Evolutionary conservation across 2,329 filamentous ascomycete species (phyloP).

Genomic region (Ploettnerulaceae sp.): DNA sequence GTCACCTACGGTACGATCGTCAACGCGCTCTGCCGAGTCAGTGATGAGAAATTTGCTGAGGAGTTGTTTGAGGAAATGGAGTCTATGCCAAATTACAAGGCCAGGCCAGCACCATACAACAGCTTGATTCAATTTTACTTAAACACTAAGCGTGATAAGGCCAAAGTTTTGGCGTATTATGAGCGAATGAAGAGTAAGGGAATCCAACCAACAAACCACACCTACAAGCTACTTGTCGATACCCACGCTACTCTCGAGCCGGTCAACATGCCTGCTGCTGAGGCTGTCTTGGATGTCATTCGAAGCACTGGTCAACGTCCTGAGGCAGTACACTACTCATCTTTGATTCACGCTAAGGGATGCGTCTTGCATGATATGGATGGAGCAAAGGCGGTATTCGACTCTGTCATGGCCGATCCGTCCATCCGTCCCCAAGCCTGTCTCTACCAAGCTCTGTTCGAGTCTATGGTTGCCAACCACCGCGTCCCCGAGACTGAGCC

Average conservation of each 20-base stretch:
- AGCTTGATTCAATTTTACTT: constrained; percentile 99
- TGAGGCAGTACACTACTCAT: constrained; percentile 92
- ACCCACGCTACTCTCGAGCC: constrained; percentile 92
- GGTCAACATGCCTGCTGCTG: constrained; percentile 80
- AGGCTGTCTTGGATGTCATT: constrained; percentile 76
- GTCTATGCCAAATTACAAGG: constrained; percentile 97
- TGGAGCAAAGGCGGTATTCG: constrained; percentile 76
- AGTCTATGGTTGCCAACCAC: constrained; percentile 95
- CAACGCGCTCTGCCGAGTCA: constrained; percentile 94
- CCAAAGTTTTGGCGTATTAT: constrained; percentile 91
- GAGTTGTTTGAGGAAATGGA: constrained; percentile 99
- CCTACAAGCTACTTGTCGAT: constrained; percentile 95
- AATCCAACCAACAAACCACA: constrained; percentile 90
- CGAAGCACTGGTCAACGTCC: constrained; percentile 67
- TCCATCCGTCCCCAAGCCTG: constrained; percentile 72
- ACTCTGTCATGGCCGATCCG: constrained; percentile 66
- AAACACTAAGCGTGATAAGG: constrained; percentile 91
- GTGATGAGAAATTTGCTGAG: constrained; percentile 95
- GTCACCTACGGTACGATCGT: constrained; percentile 98
- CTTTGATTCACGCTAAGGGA: constrained; percentile 90
- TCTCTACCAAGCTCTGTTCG: constrained; percentile 94
- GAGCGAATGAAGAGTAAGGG: constrained; percentile 85
- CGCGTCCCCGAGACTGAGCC: constrained; percentile 70
- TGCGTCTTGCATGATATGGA: constrained; percentile 90
- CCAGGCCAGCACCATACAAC: constrained; percentile 94